Percentiles rank a stretch among this genome's conserved stretches.
Conservation (phyloP, 495 filamentous ascomycete species). For the Sporormia fimetaria region DNA sequence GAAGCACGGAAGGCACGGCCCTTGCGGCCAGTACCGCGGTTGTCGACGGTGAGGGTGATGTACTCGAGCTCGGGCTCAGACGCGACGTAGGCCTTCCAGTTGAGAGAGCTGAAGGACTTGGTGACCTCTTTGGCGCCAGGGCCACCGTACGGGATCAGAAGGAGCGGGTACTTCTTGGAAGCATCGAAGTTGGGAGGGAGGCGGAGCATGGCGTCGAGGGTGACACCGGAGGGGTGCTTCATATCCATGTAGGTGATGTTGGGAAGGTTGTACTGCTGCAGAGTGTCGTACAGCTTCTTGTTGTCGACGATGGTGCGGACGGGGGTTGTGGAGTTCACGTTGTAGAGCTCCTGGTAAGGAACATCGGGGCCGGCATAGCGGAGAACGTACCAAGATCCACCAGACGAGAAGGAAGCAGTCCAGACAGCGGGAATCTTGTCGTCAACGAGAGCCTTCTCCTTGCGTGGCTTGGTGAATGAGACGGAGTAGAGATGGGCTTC, state of each 20-base stretch:
- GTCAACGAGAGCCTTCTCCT: slow-evolving; percentile 43
- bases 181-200: slow-evolving; percentile 20
- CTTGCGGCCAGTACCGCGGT: slow-evolving; percentile 45
- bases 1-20: slow-evolving; percentile 41
- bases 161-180: slow-evolving; percentile 44
- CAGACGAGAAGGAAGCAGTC: slow-evolving; percentile 44
- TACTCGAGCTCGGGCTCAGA: slow-evolving; percentile 48
- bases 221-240: slow-evolving; percentile 15
- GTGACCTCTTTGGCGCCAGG: slow-evolving; percentile 41
- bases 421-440: slow-evolving; percentile 39
- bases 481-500: slow-evolving; percentile 47
- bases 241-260: slow-evolving; percentile 28
- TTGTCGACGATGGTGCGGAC: slow-evolving; percentile 43
- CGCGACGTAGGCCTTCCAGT: slow-evolving; percentile 43
- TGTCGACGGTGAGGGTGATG: slow-evolving; percentile 45
- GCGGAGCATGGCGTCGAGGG: slow-evolving; percentile 19
- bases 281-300: slow-evolving; percentile 34
- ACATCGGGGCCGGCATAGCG: slow-evolving; percentile 45
- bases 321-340: slow-evolving; percentile 35
- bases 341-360: slow-evolving; percentile 46
- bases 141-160: slow-evolving; percentile 47
- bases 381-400: slow-evolving; percentile 44
- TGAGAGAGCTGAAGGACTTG: slow-evolving; percentile 36
- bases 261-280: slow-evolving; percentile 42
- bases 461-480: slow-evolving; percentile 34